A percentile compares a stretch with the other conserved stretches of the same genome.
phyloP scores from a whole-genome alignment of 345 rosid genomes.

The Euphorbia lathyris region DNA sequence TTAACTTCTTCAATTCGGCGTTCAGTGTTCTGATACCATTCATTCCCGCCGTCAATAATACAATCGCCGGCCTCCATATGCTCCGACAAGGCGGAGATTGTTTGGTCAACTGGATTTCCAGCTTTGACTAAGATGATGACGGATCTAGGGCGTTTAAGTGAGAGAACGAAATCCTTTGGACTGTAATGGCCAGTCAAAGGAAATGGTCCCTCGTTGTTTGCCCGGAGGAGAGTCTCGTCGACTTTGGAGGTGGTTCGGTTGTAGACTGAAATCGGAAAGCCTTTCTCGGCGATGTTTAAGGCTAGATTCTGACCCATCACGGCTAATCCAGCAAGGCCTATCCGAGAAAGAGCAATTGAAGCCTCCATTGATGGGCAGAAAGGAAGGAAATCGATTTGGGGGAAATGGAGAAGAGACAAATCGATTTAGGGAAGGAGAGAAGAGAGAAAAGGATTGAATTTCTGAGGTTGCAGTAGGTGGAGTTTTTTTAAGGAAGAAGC shows the following conservation, averaged over 20 bases:
- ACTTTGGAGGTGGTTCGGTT: constrained; percentile 85
- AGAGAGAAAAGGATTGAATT: background rate
- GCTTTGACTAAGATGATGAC: constrained; percentile 94
- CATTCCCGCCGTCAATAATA: constrained; percentile 95
- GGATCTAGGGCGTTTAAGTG: constrained; percentile 81
- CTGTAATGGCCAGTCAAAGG: constrained; percentile 72
- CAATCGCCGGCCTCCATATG: constrained; percentile 80
- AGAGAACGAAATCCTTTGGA: constrained; percentile 87
- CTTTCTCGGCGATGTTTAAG: constrained; percentile 86
- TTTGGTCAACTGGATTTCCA: constrained; percentile 90
- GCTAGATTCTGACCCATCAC: constrained; percentile 99
- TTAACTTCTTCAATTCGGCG: constrained; percentile 64
- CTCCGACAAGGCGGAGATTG: constrained; percentile 70
- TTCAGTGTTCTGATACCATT: constrained; percentile 94
- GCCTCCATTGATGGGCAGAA: constrained; percentile 50
- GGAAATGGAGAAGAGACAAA: background rate
- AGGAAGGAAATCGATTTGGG: background rate
- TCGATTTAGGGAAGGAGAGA: no score
- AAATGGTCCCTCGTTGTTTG: constrained; percentile 61
- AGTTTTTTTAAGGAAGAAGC: background rate
- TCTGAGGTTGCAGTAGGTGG: background rate
- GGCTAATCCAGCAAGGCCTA: constrained; percentile 94
- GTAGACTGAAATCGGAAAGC: constrained; percentile 93
- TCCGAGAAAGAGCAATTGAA: constrained; percentile 57
- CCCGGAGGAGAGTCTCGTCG: constrained; percentile 81